Conservation (phyloP, 306 rosid genomes). For the Arachis stenosperma region DNA sequence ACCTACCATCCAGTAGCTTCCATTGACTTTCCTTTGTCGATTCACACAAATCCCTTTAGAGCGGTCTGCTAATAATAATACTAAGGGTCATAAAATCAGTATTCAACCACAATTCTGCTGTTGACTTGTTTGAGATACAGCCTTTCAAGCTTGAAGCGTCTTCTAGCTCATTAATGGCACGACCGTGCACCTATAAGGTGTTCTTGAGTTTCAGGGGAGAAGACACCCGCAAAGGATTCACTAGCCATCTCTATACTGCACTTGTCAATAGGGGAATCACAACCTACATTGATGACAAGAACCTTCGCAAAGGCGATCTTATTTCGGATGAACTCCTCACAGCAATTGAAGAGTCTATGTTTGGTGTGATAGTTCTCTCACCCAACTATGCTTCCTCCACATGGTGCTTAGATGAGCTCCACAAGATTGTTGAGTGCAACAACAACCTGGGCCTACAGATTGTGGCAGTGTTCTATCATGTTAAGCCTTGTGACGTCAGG, state of each 20-base stretch:
- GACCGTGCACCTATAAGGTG: background rate
- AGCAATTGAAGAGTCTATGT: background rate
- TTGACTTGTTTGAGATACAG: no score
- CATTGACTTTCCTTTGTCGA: no score
- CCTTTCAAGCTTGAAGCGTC: background rate
- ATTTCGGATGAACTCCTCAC: background rate
- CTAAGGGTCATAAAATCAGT: no score
- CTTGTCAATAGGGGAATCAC: background rate
- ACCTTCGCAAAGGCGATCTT: background rate
- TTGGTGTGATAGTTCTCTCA: background rate
- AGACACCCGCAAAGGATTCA: conserved; percentile 8
- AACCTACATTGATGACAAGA: background rate
- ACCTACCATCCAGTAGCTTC: no score
- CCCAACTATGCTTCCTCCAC: background rate
- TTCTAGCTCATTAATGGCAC: background rate
- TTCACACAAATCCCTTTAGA: no score
- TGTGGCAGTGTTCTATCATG: background rate
- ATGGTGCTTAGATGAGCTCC: background rate
- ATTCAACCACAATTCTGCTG: no score
- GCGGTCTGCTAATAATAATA: no score
- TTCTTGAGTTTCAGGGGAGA: conserved; percentile 17
- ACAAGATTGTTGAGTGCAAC: background rate
- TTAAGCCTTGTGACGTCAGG: background rate
- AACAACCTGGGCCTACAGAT: background rate
- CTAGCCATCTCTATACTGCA: background rate